These are phyloP conservation scores for Tulasnella sp. DNA, from an alignment of 768 basidiomycete genomes.

Conservation along the genomic window DNA sequence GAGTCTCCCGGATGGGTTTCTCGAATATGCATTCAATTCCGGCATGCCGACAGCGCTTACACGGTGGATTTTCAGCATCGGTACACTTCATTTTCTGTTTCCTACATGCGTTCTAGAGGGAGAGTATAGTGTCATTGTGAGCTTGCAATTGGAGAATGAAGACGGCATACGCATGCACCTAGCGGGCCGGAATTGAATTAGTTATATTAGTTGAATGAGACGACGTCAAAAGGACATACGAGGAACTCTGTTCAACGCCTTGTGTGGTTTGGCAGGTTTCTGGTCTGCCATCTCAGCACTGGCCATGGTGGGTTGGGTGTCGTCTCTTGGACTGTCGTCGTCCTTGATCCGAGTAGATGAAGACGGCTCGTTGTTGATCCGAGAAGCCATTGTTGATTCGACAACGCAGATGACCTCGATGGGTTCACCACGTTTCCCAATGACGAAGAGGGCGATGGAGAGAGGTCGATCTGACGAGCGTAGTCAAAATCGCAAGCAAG, in stretches of 20 bases:
- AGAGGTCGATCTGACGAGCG: too few species aligned
- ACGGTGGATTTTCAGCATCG: conserved; percentile 93
- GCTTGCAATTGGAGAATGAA: neutral
- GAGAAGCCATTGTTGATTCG: too few species aligned
- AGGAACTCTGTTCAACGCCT: conserved; percentile 75
- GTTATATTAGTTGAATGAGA: neutral
- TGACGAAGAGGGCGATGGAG: too few species aligned
- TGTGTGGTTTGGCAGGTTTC: conserved; percentile 34
- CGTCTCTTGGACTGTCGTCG: conserved; percentile 13
- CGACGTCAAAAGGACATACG: conserved; percentile 38
- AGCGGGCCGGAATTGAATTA: neutral
- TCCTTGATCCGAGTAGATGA: too few species aligned
- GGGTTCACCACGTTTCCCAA: too few species aligned
- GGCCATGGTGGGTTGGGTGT: neutral
- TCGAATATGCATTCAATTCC: conserved; percentile 90
- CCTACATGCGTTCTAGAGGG: conserved; percentile 73
- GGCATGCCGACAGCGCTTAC: conserved; percentile 79
- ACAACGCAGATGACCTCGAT: too few species aligned
- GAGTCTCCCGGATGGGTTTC: conserved; percentile 79
- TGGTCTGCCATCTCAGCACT: conserved; percentile 28
- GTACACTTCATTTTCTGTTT: conserved; percentile 98
- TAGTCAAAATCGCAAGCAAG: too few species aligned
- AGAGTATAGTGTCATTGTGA: conserved; percentile 18
- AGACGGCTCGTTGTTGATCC: too few species aligned
- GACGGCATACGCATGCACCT: conserved; percentile 66